These are phyloP conservation scores for Suillus americanus DNA, from an alignment of 768 basidiomycete genomes.

Conservation along the genomic window DNA sequence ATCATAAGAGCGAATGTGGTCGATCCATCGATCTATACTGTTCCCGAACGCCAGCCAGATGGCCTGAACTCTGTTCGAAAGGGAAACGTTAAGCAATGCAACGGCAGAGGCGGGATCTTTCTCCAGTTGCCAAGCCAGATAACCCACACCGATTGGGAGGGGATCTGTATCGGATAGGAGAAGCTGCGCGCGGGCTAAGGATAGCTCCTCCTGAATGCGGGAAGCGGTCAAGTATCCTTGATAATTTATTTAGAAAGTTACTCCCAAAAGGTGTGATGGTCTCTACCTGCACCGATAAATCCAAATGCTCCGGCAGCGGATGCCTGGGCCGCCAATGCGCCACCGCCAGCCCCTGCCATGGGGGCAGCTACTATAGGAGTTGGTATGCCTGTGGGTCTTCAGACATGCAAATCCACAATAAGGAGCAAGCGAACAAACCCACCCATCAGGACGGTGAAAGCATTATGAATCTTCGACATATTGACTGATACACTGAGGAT, in stretches of 20 bases:
- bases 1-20: conserved; percentile 58
- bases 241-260: conserved; percentile 7
- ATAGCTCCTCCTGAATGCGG: conserved; percentile 49
- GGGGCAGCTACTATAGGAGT: conserved; percentile 64
- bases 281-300: conserved; percentile 63
- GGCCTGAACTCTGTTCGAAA: conserved; percentile 57
- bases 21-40: conserved; percentile 58
- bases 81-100: conserved; percentile 45
- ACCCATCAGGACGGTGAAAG: conserved; percentile 4
- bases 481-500: neutral
- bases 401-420: conserved; percentile 15
- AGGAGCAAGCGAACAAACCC: neutral
- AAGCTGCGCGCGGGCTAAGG: conserved; percentile 48
- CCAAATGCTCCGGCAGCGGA: conserved; percentile 73
- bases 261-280: conserved; percentile 3
- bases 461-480: neutral
- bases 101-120: conserved; percentile 37
- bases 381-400: conserved; percentile 44
- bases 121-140: conserved; percentile 72
- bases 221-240: conserved; percentile 50
- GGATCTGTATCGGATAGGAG: conserved; percentile 29
- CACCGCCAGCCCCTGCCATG: conserved; percentile 73
- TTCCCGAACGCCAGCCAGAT: conserved; percentile 78
- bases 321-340: conserved; percentile 58
- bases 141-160: conserved; percentile 71